Evolutionary conservation across 2,329 filamentous ascomycete species (phyloP).

Genomic region (Exophiala mesophila): DNA sequence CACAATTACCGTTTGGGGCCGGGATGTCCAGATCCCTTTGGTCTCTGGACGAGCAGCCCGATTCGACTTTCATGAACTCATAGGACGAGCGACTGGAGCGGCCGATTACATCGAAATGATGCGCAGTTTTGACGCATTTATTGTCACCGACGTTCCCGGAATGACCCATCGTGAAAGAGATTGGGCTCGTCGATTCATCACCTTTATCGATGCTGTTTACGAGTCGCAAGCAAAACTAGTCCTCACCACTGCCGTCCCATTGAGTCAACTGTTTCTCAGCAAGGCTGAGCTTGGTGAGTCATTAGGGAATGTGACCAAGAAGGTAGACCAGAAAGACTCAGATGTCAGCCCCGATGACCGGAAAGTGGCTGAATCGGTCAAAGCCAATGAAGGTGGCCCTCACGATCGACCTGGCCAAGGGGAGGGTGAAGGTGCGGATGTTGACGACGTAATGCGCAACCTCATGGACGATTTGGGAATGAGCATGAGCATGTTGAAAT

Average conservation of each 20-base stretch:
- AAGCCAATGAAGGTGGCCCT: constrained; percentile 27
- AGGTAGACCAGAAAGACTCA: constrained; percentile 25
- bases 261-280: constrained; percentile 81
- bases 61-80: constrained; percentile 91
- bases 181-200: constrained; percentile 88
- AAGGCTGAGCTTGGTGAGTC: constrained; percentile 62
- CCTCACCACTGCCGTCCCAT: constrained; percentile 78
- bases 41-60: constrained; percentile 83
- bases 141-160: constrained; percentile 83
- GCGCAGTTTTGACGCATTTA: constrained; percentile 83
- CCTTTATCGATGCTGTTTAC: constrained; percentile 94
- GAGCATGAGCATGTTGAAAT: constrained; percentile 79
- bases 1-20: constrained; percentile 83
- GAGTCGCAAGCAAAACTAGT: constrained; percentile 91
- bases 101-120: constrained; percentile 94
- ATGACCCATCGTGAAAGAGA: constrained; percentile 87
- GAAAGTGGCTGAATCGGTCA: constrained; percentile 36
- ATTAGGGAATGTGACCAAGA: constrained; percentile 37
- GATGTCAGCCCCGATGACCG: constrained; percentile 27
- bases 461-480: constrained; percentile 85
- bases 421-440: constrained; percentile 44
- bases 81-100: constrained; percentile 80
- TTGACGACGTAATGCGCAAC: constrained; percentile 68
- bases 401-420: constrained; percentile 7
- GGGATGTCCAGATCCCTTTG: constrained; percentile 78